Evolutionary conservation across 2,329 filamentous ascomycete genomes (phyloP), one percentile per base, ranked within the genome.

Genomic region (Fusarium irregulare): DNA sequence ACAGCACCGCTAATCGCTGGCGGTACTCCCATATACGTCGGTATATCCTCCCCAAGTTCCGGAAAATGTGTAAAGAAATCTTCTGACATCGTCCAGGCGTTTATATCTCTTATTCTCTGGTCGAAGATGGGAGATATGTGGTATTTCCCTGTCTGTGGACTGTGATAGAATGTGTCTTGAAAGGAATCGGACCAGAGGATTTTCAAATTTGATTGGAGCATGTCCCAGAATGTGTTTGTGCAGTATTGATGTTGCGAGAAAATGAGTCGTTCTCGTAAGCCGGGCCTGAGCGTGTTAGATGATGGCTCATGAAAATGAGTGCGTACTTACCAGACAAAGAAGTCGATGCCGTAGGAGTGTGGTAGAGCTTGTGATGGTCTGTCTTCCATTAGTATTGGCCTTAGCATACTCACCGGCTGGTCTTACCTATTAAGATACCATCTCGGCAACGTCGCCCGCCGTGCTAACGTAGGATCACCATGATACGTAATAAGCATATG

Each of bases 1-100:
- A 49, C 14, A 2, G 46, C 32, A 3, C 20, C 28, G 20, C 57
- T n/a, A 12, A 56, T 21, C 4, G 10, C 41, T 4, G 44, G 9
- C 0, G 66, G 66, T 4, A 66, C 21, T 0, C 61, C 65, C 30
- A 69, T 42, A 7, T 28, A 69, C 3, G 45, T 34, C 2, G 75
- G 76, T 0, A 78, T 78, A 27, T 88, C 76, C 7, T 65, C 69
- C 4, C 42, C 65, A 14, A 78, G 62, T 32, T 78, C 76, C 2
- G 76, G 76, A 4, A 74, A 78, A 6, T 64, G 66, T 0, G 45
- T 27, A 25, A 78, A 77, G 44, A 78, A 72, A 18, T 78, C 76
- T 1, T 49, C 21, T 4, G 61, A 66, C 76, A 77, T 76, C 2
- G 76, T 75, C 76, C 76, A 78, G 0, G 67, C 40, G 18, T 75